Percentiles rank a stretch among this genome's conserved stretches.
Evolutionary conservation across 2,329 filamentous ascomycete species (phyloP).

Genomic region (Akanthomyces uredinophilus): DNA sequence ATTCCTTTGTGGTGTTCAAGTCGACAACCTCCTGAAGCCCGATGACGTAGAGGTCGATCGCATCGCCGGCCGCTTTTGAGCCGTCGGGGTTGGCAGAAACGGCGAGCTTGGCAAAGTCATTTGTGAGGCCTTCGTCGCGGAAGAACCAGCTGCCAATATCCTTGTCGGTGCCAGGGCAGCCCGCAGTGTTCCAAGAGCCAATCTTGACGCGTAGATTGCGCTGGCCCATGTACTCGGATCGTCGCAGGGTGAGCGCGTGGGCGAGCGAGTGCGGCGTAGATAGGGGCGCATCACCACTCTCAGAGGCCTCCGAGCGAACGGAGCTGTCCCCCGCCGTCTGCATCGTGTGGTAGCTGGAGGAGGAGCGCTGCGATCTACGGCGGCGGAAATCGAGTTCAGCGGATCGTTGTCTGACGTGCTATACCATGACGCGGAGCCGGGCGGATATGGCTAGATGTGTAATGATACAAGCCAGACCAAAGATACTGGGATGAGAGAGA

Average conservation of each 20-base stretch:
- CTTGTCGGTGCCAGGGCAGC: slow-evolving; percentile 76
- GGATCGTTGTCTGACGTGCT: slow-evolving; percentile 11
- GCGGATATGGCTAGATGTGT: background rate
- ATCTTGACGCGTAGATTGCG: slow-evolving; percentile 79
- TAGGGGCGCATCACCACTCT: slow-evolving; percentile 38
- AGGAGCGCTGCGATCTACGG: slow-evolving; percentile 11
- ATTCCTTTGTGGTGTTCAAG: slow-evolving; percentile 72
- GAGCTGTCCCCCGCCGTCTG: slow-evolving; percentile 25
- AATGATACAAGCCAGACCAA: background rate
- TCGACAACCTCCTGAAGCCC: slow-evolving; percentile 92
- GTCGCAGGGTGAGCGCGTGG: slow-evolving; percentile 63
- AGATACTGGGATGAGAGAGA: background rate
- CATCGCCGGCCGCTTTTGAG: slow-evolving; percentile 32
- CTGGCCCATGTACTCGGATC: slow-evolving; percentile 71
- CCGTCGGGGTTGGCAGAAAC: slow-evolving; percentile 33
- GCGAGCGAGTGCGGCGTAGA: slow-evolving; percentile 55
- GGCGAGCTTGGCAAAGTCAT: slow-evolving; percentile 53
- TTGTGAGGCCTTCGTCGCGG: slow-evolving; percentile 64
- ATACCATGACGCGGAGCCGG: slow-evolving; percentile 12
- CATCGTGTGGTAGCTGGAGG: slow-evolving; percentile 20
- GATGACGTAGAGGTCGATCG: slow-evolving; percentile 85
- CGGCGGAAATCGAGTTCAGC: background rate
- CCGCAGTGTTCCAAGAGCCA: slow-evolving; percentile 92
- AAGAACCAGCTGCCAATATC: slow-evolving; percentile 89
- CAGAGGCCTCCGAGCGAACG: slow-evolving; percentile 31